phyloP scores from a whole-genome alignment of 2,329 filamentous ascomycete genomes.

The Stagonosporopsis chrysanthemi region DNA sequence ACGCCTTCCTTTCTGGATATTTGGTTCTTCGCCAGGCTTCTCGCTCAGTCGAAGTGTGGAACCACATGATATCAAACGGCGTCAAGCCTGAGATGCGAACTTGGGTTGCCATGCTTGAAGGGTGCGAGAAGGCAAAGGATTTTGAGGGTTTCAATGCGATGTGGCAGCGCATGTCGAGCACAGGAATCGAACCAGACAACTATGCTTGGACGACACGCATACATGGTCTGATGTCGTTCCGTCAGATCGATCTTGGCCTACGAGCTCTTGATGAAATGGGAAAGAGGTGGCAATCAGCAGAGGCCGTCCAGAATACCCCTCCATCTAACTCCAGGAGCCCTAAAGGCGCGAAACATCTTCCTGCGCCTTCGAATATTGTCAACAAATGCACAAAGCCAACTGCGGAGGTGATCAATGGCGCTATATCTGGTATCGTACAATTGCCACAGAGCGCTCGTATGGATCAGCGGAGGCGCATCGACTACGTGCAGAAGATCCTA shows the following conservation, averaged over 20 bases:
- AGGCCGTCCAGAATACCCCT: constrained; percentile 24
- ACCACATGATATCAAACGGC: constrained; percentile 62
- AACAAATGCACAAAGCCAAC: constrained; percentile 64
- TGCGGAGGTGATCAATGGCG: constrained; percentile 73
- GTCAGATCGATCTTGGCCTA: constrained; percentile 65
- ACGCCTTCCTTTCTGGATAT: constrained; percentile 57
- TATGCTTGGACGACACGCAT: constrained; percentile 76
- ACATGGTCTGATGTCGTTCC: constrained; percentile 67
- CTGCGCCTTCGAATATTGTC: constrained; percentile 29
- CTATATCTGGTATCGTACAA: constrained; percentile 67
- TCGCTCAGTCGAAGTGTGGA: constrained; percentile 64
- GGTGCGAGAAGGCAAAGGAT: constrained; percentile 69
- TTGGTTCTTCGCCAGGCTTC: constrained; percentile 53
- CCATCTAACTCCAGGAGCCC: constrained; percentile 15
- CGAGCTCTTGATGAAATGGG: constrained; percentile 72
- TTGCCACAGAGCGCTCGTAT: constrained; percentile 33
- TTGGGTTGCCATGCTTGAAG: constrained; percentile 77
- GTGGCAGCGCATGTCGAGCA: constrained; percentile 69
- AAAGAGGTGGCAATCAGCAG: constrained; percentile 61
- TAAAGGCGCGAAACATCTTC: constrained; percentile 22
- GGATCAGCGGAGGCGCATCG: constrained; percentile 51
- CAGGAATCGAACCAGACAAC: constrained; percentile 67
- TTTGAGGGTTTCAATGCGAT: constrained; percentile 67
- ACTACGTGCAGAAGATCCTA: constrained; percentile 51
- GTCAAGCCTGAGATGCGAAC: constrained; percentile 68